Conservation (phyloP, 2,329 filamentous ascomycete species). For the Sclerotinia glacialis region DNA sequence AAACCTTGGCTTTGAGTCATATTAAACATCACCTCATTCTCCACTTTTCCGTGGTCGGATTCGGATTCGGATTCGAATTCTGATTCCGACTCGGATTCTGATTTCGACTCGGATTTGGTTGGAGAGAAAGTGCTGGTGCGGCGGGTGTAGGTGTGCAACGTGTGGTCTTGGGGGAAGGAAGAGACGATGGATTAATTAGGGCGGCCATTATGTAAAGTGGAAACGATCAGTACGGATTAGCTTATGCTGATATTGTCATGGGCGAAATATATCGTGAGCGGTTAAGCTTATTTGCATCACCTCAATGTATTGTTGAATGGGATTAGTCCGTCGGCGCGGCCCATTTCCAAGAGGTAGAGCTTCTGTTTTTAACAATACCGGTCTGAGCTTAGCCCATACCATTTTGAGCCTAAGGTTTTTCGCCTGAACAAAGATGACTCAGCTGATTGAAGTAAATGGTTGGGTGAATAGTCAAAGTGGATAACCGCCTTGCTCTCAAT, state of each 20-base stretch:
- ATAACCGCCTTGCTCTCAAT: too few relatives aligned
- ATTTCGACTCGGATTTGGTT: conserved; percentile 24
- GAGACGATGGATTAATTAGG: conserved; percentile 54
- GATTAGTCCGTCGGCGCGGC: conserved; percentile 45
- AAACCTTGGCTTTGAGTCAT: neutral
- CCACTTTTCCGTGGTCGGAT: too few relatives aligned
- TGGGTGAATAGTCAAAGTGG: too few relatives aligned
- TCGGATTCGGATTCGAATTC: conserved; percentile 45
- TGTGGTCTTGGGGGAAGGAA: conserved; percentile 48
- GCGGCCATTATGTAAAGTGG: conserved; percentile 49
- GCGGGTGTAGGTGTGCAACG: conserved; percentile 46
- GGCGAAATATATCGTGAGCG: conserved; percentile 47
- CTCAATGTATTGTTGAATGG: conserved; percentile 57
- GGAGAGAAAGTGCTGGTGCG: conserved; percentile 46
- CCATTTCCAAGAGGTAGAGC: conserved; percentile 52
- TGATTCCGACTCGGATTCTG: conserved; percentile 33
- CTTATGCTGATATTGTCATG: too few relatives aligned
- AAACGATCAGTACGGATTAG: conserved; percentile 38
- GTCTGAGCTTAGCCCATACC: too few relatives aligned
- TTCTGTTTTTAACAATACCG: conserved; percentile 40
- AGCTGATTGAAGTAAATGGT: too few relatives aligned
- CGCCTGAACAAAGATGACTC: too few relatives aligned
- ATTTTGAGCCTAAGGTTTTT: too few relatives aligned
- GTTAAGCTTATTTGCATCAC: conserved; percentile 60
- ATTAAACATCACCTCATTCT: too few relatives aligned